Conservation (phyloP, 2,329 filamentous ascomycete species). For the Botrytis hyacinthi region DNA sequence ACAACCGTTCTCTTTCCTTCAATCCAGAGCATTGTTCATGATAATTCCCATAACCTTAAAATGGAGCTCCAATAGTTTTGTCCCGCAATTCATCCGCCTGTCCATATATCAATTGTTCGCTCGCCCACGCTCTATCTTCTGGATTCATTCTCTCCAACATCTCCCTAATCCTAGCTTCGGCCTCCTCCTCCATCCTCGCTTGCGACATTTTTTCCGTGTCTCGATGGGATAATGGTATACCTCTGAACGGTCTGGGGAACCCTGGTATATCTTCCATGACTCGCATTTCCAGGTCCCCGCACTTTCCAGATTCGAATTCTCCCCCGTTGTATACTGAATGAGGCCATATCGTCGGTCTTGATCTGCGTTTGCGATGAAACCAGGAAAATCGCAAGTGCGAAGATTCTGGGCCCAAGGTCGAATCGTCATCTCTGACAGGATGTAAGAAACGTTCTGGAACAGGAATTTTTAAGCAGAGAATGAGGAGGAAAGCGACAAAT, state of each 20-base stretch:
- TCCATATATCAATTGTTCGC: slow-evolving; percentile 21
- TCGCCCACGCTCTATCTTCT: slow-evolving; percentile 19
- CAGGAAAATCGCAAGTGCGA: slow-evolving; percentile 15
- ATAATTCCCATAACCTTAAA: neutral
- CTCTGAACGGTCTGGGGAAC: slow-evolving; percentile 7
- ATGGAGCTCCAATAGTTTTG: slow-evolving; percentile 16
- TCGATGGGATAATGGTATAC: neutral
- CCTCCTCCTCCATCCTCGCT: slow-evolving; percentile 20
- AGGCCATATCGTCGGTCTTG: slow-evolving; percentile 11
- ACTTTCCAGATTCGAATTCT: slow-evolving; percentile 1
- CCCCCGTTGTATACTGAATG: slow-evolving; percentile 18
- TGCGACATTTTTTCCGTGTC: slow-evolving; percentile 17
- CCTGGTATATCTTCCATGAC: slow-evolving; percentile 15
- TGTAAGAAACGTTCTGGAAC: slow-evolving; percentile 13
- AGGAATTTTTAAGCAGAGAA: slow-evolving; percentile 14
- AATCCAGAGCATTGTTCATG: neutral
- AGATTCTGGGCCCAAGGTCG: neutral
- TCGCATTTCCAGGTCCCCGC: slow-evolving; percentile 15
- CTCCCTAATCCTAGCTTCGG: slow-evolving; percentile 14
- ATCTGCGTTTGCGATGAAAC: slow-evolving; percentile 4
- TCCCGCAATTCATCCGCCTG: slow-evolving; percentile 14
- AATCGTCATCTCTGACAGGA: slow-evolving; percentile 2
- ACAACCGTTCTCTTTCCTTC: neutral
- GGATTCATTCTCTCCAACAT: slow-evolving; percentile 21
- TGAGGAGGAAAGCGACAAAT: slow-evolving; percentile 16